These are phyloP conservation scores for Globisporangium barbulae DNA, from an alignment of 352 stramenopile genomes.

Conservation along the genomic window DNA sequence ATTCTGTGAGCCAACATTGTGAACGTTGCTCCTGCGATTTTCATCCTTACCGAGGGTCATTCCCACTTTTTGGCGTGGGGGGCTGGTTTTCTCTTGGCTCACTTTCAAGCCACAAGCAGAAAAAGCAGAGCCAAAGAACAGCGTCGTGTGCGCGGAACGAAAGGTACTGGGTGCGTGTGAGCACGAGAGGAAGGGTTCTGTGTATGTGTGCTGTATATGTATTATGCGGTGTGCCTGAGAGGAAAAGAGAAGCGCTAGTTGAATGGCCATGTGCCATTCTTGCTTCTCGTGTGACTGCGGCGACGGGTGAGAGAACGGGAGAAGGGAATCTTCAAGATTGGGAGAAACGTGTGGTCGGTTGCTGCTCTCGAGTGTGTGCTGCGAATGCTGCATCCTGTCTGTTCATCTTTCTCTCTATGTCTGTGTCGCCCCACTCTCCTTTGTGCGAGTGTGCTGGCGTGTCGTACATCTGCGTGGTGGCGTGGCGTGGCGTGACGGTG, in stretches of 20 bases:
- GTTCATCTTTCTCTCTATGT: not conserved
- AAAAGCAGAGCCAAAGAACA: not conserved
- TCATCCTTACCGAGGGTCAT: too few species aligned
- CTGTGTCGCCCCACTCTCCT: not conserved
- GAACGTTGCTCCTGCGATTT: too few species aligned
- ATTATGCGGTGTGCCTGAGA: not conserved
- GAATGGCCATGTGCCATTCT: not conserved
- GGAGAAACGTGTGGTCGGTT: not conserved
- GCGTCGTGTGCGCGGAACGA: not conserved
- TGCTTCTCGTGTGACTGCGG: not conserved
- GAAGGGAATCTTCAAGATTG: constrained; percentile 2
- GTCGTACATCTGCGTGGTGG: not conserved
- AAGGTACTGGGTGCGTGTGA: not conserved
- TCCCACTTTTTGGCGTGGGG: too few species aligned
- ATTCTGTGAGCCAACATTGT: too few species aligned
- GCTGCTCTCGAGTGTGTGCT: not conserved
- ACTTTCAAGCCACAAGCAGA: not conserved
- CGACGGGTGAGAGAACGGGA: not conserved
- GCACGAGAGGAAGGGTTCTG: not conserved
- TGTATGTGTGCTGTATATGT: not conserved
- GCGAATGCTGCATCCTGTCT: not conserved
- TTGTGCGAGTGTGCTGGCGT: too few species aligned
- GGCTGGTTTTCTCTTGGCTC: too few species aligned
- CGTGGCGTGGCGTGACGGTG: not conserved
- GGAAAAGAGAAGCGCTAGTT: not conserved